Evolutionary conservation across 139 green algal genomes (phyloP), one percentile per base, ranked within the genome.

Genomic region (Edaphochlamys debaryana): DNA sequence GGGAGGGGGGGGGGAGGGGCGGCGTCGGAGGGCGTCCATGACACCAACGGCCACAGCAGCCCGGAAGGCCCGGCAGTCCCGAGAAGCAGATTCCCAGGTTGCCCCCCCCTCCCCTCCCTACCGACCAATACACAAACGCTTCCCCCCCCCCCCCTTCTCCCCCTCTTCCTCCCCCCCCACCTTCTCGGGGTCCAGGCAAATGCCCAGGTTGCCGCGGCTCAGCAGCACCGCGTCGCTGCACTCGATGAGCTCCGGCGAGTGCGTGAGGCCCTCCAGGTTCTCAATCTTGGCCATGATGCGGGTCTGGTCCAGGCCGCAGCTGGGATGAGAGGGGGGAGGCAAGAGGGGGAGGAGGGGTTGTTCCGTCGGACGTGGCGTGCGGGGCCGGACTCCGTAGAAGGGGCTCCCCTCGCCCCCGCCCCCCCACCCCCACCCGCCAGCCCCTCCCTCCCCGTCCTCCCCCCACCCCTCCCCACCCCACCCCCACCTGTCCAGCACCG

Each of bases 281-380:
- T 94, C 91, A 60, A 97, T 93, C 92, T 98, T 98, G 88, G 94
- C 94, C 30, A 98, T 82, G 42, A 98, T 92, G 67, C 95, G 94
- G 38, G 89, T 92, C 45, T 89, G 62, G 17, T 37, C 56, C 70
- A 95, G 77, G 42, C 85, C 89, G 54, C 34, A 91, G 42, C 52
- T 86, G 87, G 84, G 34, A 52, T 17, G 67, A 32, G 37, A 50
- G 50, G 11, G 45, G 45, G 11, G 11, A 54, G 45, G 45, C 11
- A 9, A 54, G 45, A 54, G 45, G 45, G n/a, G n/a, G n/a, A n/a
- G n/a, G n/a, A n/a, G n/a, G n/a, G n/a, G n/a, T n/a, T n/a, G n/a
- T n/a, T n/a, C n/a, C n/a, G n/a, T n/a, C n/a, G n/a, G n/a, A n/a
- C n/a, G n/a, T n/a, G n/a, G n/a, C n/a, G n/a, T n/a, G n/a, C n/a